Evolutionary conservation across 257 asterid species (phyloP), one percentile per base, ranked within the genome.

Genomic region (Coffea eugenioides): DNA sequence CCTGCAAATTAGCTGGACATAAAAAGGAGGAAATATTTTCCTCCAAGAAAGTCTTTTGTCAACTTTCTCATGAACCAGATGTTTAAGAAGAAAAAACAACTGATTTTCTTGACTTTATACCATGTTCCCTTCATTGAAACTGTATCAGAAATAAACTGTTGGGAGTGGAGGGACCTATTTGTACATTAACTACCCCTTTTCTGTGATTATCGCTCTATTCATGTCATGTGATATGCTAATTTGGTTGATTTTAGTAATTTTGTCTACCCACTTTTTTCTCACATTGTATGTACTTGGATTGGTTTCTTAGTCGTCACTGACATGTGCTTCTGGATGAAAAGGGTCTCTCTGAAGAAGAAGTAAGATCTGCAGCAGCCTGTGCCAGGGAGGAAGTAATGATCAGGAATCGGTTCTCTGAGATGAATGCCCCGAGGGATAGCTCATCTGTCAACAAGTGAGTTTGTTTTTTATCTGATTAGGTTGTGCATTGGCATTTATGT

Each of bases 331-430:
- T n/a, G 75, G 79, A 82, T 70, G 52, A 52, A 84, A 83, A 96
- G 99, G 99, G 99, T 85, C 97, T 96, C 31, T 92, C 99, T 82
- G 98, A 94, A 84, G 99, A 96, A 90, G 99, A 96, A 91, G 97
- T 92, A 74, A 92, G 94, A 88, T 88, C 97, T 81, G 97, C 98
- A 21, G 99, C 97, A 79, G 92, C 97, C 79, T 96, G 98, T 88
- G 99, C 99, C 71, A 90, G 97, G 89, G 99, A 96, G 83, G 99
- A 96, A 88, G 99, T 96, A 81, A 83, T 85, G 97, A 94, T 96
- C 83, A 90, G 99, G 89, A 96, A 94, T 85, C 96, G 97, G 73
- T 96, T 96, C 83, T 91, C 96, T 79, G 99, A 96, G 91, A 92
- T 96, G 99, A 96, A 96, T 89, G 97, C 98, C 70, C 99, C 98